Evolutionary conservation across 2,329 filamentous ascomycete genomes (phyloP).

Genomic region (Blastomyces silverae): DNA sequence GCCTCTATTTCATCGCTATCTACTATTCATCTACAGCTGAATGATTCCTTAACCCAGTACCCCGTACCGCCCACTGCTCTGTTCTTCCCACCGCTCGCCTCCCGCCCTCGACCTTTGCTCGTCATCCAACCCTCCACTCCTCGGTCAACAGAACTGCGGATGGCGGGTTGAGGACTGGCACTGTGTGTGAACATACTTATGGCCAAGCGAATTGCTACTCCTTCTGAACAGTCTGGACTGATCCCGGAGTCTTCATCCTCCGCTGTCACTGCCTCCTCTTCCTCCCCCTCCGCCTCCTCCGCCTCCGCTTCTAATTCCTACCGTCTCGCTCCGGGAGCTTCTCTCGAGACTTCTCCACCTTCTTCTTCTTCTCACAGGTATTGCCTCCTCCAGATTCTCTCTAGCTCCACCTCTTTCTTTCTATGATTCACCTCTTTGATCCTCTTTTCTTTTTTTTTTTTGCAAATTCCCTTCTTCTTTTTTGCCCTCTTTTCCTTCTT

Average conservation of each 20-base stretch:
- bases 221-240: conserved; percentile 35
- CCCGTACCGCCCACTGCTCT: not conserved
- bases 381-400: conserved; percentile 22
- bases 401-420: conserved; percentile 7
- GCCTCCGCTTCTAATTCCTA: conserved; percentile 29
- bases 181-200: conserved; percentile 37
- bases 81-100: conserved; percentile 12
- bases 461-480: conserved; percentile 1
- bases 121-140: conserved; percentile 23
- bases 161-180: conserved; percentile 37
- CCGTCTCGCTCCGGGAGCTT: conserved; percentile 22
- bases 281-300: conserved; percentile 22
- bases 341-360: conserved; percentile 24
- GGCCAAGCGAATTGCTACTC: conserved; percentile 43
- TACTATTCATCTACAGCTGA: not conserved
- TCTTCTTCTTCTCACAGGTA: conserved; percentile 35
- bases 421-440: not conserved
- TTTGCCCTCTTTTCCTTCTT: conserved; percentile 17
- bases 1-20: not conserved
- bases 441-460: conserved; percentile 16
- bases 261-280: conserved; percentile 26
- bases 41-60: not conserved
- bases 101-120: conserved; percentile 15
- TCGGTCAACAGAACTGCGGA: conserved; percentile 31
- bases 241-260: conserved; percentile 34